These are phyloP conservation scores for Limonium bicolor DNA, from an alignment of 148 eudicot species.

Conservation along the genomic window DNA sequence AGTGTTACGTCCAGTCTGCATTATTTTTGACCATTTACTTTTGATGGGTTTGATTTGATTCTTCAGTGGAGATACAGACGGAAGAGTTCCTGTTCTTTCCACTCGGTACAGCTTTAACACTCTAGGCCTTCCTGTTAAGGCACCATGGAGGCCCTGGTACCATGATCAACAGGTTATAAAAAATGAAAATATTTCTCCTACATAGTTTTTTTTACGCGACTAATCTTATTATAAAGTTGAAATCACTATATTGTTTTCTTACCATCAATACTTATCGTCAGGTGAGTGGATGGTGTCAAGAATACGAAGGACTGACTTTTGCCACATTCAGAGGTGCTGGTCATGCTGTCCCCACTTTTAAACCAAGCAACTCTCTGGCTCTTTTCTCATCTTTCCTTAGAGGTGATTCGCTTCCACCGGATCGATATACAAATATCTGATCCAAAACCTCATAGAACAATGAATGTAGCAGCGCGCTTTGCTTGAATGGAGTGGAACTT, in stretches of 20 bases:
- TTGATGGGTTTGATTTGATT: slow-evolving; percentile 4
- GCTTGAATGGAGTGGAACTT: too few relatives aligned
- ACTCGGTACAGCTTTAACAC: slow-evolving; percentile 75
- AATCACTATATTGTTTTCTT: too few relatives aligned
- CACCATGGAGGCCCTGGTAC: slow-evolving; percentile 91
- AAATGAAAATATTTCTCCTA: too few relatives aligned
- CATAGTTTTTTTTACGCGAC: too few relatives aligned
- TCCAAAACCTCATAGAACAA: too few relatives aligned
- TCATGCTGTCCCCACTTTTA: slow-evolving; percentile 78
- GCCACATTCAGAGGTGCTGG: slow-evolving; percentile 95
- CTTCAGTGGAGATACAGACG: slow-evolving; percentile 82
- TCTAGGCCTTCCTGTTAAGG: slow-evolving; percentile 48
- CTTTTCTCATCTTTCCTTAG: slow-evolving; percentile 52
- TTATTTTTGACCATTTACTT: too few relatives aligned
- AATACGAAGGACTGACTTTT: slow-evolving; percentile 62
- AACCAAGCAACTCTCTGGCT: slow-evolving; percentile 68
- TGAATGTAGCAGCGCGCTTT: too few relatives aligned
- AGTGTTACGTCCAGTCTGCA: too few relatives aligned
- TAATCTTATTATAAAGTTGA: too few relatives aligned
- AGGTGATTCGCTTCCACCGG: slow-evolving; percentile 39
- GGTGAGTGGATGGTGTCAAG: slow-evolving; percentile 92
- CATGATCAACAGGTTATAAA: slow-evolving; percentile 59
- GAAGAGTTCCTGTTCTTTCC: slow-evolving; percentile 80
- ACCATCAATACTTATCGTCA: too few relatives aligned
- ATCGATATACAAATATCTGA: too few relatives aligned